Conservation (phyloP, 345 rosid genomes). For the Ceriops zippeliana region DNA sequence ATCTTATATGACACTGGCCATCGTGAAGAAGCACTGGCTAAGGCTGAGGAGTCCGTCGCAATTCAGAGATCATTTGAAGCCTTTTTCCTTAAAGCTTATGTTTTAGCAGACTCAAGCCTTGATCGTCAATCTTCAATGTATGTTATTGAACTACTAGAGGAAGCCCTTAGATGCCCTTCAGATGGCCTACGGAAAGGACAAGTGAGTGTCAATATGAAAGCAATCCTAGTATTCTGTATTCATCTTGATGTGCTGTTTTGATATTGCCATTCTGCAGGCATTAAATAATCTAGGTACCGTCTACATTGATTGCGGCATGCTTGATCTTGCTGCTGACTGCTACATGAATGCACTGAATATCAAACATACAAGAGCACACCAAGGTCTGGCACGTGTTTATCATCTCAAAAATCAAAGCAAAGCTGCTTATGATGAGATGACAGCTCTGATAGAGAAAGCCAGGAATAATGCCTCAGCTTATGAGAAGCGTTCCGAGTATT, state of each 20-base stretch:
- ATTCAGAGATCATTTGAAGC: constrained; percentile 96
- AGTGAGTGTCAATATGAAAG: constrained; percentile 36
- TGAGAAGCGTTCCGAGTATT: constrained; percentile 96
- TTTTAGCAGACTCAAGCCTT: constrained; percentile 66
- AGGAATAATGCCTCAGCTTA: constrained; percentile 83
- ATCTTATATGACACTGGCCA: constrained; percentile 87
- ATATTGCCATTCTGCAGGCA: constrained; percentile 53
- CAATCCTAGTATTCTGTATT: not conserved
- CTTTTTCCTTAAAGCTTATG: constrained; percentile 92
- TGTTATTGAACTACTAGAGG: constrained; percentile 78
- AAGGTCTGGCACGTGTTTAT: constrained; percentile 88
- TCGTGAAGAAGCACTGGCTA: constrained; percentile 89
- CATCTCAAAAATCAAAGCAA: constrained; percentile 77
- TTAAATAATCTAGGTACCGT: constrained; percentile 85
- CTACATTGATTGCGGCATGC: constrained; percentile 79
- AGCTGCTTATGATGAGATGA: constrained; percentile 95
- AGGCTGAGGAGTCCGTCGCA: constrained; percentile 83
- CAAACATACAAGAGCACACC: constrained; percentile 97
- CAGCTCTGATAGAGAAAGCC: constrained; percentile 87
- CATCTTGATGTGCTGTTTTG: not conserved
- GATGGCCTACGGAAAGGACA: constrained; percentile 99
- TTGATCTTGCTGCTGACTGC: constrained; percentile 85
- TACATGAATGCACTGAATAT: constrained; percentile 85
- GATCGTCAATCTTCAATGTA: constrained; percentile 59
- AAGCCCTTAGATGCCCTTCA: constrained; percentile 93